Conservation (phyloP, 495 filamentous ascomycete species). For the Chaetomidium leptoderma region DNA sequence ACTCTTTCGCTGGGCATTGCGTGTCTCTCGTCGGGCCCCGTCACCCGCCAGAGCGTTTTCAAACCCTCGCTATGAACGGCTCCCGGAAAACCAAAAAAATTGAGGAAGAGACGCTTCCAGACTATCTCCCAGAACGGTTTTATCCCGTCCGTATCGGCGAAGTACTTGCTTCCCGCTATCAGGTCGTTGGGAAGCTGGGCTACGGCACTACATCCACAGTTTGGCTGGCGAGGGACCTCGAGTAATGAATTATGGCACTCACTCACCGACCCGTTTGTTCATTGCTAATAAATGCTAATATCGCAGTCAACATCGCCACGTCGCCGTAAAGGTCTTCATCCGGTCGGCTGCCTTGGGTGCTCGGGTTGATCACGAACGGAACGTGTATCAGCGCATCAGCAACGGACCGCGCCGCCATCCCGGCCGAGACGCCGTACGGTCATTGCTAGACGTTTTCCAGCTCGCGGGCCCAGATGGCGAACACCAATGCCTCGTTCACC, state of each 20-base stretch:
- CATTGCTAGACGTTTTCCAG: slow-evolving; percentile 41
- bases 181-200: slow-evolving; percentile 51
- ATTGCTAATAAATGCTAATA: not conserved
- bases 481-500: slow-evolving; percentile 44
- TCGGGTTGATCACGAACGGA: slow-evolving; percentile 33
- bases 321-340: slow-evolving; percentile 43
- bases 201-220: slow-evolving; percentile 51
- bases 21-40: not conserved
- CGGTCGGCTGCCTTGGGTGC: slow-evolving; percentile 20
- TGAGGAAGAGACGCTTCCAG: slow-evolving; percentile 41
- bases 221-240: slow-evolving; percentile 52
- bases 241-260: slow-evolving; percentile 21
- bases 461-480: slow-evolving; percentile 36
- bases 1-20: not conserved
- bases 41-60: not conserved
- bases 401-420: slow-evolving; percentile 28
- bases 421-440: slow-evolving; percentile 36
- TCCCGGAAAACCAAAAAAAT: not conserved
- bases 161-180: slow-evolving; percentile 44
- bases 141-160: slow-evolving; percentile 51
- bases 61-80: not conserved
- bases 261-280: not conserved
- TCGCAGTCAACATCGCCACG: slow-evolving; percentile 36
- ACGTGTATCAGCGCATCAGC: slow-evolving; percentile 38
- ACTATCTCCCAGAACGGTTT: slow-evolving; percentile 41